Conservation (phyloP, 1,284 basidiomycete species). For the Trichosporon sp. region DNA sequence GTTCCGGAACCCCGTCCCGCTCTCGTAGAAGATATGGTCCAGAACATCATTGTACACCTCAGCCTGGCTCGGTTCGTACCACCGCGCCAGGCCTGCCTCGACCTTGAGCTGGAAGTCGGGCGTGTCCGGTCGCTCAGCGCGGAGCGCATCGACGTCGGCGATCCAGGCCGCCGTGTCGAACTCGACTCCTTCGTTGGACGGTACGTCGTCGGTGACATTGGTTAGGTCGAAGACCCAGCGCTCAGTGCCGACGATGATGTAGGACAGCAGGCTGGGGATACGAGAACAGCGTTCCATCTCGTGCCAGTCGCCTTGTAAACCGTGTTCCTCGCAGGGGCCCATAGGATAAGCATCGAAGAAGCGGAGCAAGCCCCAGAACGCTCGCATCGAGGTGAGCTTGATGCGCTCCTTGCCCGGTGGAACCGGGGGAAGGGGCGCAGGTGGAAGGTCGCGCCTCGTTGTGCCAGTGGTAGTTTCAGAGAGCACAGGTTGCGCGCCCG, state of each 20-base stretch:
- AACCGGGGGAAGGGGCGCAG: too few relatives aligned
- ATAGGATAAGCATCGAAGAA: neutral
- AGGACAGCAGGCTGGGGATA: neutral
- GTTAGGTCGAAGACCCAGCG: neutral
- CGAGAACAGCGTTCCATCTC: neutral
- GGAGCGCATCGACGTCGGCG: neutral
- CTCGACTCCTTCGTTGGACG: neutral
- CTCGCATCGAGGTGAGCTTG: neutral
- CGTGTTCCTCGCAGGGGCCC: neutral
- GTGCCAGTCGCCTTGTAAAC: neutral
- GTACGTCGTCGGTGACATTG: neutral
- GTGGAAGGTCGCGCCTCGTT: too few relatives aligned
- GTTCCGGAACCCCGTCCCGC: neutral
- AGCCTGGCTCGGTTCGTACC: neutral
- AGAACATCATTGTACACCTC: constrained; percentile 4
- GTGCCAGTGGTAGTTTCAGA: too few relatives aligned
- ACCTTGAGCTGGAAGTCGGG: constrained; percentile 14
- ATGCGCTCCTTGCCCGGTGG: neutral
- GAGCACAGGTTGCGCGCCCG: too few relatives aligned
- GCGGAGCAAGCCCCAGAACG: neutral
- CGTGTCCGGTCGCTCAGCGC: neutral
- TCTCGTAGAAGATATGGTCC: constrained; percentile 6
- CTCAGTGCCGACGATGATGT: neutral
- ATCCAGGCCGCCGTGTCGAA: neutral
- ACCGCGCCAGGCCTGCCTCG: neutral